Base-by-base conservation (phyloP, 345 rosid genomes). In the Eucalyptus shirleyi region DNA sequence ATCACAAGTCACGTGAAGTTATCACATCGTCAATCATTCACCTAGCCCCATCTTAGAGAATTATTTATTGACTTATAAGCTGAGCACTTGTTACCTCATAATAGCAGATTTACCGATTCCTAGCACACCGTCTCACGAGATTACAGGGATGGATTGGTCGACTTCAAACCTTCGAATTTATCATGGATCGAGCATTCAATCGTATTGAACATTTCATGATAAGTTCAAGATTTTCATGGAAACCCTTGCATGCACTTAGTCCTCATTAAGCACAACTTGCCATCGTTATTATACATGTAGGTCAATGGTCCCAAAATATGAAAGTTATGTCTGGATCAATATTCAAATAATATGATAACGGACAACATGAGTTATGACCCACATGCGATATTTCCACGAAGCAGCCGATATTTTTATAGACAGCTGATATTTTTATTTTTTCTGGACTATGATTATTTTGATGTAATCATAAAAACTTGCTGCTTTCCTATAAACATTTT, bases 341-440 rank as follows among this genome's bases (percentile, higher is more conserved):
- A 24, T n/a, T 0, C 6, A 67, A 67, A 8, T 32, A 1, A 56
- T 2, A 4, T 4, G 62, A 60, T 28, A 60, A 28, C 4, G 0
- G 3, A n/a, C 11, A 7, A 15, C 18, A 30, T 4, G 34, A 13
- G n/a, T 15, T 13, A 14, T 26, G 9, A 15, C 37, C 3, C 8
- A 4, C 9, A 4, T n/a, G 21, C 21, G 19, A 65, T 65, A 65
- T 30, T 65, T 65, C 11, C 19, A n/a, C 6, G 37, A 30, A 32
- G 8, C 6, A 7, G 8, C 37, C 3, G 72, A 65, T 65, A 65
- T 65, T 65, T 65, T 14, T 7, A 65, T 32, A 50, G 53, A 7
- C 0, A 4, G 4, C 10, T 30, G 77, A 65, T 65, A 65, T 65
- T 65, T n/a, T 30, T 7, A 65, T 32, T 30, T n/a, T 15, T 30